Percentiles rank a stretch among this genome's conserved stretches.
Conservation (phyloP, 2,329 filamentous ascomycete species). For the Ramichloridium luteum region DNA sequence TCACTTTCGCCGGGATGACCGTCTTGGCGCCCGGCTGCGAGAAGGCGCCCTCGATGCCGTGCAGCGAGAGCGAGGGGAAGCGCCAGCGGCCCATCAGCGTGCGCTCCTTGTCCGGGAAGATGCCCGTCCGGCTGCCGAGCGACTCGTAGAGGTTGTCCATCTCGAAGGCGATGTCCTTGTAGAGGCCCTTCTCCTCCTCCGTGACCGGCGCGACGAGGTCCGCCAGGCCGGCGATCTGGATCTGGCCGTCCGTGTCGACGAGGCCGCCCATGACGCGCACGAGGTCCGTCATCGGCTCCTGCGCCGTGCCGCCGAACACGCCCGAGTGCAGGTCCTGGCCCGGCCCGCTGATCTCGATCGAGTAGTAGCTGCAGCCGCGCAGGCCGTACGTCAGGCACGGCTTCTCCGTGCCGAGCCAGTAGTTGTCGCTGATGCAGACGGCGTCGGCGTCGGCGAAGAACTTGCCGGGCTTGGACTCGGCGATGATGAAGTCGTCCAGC, state of each 20-base stretch:
- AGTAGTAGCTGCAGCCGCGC: conserved; percentile 96
- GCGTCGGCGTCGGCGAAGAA: conserved; percentile 94
- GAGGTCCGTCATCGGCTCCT: conserved; percentile 97
- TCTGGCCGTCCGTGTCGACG: conserved; percentile 83
- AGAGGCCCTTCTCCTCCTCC: conserved; percentile 75
- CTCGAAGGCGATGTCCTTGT: conserved; percentile 80
- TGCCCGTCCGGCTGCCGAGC: conserved; percentile 75
- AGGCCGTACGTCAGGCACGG: conserved; percentile 95
- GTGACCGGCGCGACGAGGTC: conserved; percentile 87
- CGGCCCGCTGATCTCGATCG: conserved; percentile 77
- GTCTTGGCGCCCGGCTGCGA: conserved; percentile 91
- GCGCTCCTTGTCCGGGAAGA: conserved; percentile 76
- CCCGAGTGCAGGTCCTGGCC: conserved; percentile 91
- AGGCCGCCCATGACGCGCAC: conserved; percentile 69
- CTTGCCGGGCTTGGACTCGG: conserved; percentile 62
- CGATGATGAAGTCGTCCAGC: conserved; percentile 84
- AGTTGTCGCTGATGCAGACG: conserved; percentile 98
- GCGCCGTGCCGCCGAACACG: conserved; percentile 89
- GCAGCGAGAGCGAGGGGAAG: conserved; percentile 83
- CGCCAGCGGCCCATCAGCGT: conserved; percentile 96
- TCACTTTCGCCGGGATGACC: conserved; percentile 94
- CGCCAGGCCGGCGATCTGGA: conserved; percentile 83
- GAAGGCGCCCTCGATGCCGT: conserved; percentile 92
- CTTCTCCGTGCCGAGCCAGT: conserved; percentile 98
- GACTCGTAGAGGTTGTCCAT: conserved; percentile 94